A percentile compares a stretch with the other conserved stretches of the same genome.
These are phyloP conservation scores for Datura wrightii DNA, from an alignment of 257 asterid genomes.

Conservation along the genomic window DNA sequence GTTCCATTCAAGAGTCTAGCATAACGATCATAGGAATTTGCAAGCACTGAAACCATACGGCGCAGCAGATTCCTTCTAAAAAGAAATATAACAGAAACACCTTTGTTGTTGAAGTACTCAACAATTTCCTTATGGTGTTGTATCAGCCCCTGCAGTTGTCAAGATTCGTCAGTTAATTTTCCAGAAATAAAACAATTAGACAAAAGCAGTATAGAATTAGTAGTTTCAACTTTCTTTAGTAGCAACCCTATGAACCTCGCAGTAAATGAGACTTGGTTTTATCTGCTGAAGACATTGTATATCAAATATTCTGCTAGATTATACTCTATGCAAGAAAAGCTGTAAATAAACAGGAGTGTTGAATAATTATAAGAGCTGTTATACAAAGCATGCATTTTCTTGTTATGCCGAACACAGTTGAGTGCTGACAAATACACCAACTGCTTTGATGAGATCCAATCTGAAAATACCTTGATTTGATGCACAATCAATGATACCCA, in stretches of 20 bases:
- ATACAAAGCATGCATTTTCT: neutral
- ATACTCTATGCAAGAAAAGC: neutral
- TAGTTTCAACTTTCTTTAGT: neutral
- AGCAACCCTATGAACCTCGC: neutral
- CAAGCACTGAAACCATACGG: constrained; percentile 51
- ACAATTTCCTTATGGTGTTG: constrained; percentile 48
- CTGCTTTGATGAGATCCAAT: neutral
- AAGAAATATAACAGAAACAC: constrained; percentile 51
- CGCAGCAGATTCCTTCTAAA: constrained; percentile 51
- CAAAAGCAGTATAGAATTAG: neutral
- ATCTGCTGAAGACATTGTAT: neutral
- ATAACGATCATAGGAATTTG: constrained; percentile 48
- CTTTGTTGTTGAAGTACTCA: constrained; percentile 48
- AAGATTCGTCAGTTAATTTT: constrained; percentile 7
- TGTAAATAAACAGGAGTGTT: neutral
- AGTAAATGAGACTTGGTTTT: neutral
- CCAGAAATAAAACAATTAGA: neutral
- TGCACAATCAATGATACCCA: neutral
- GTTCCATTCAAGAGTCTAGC: constrained; percentile 54
- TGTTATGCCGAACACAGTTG: neutral
- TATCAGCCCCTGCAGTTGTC: constrained; percentile 44
- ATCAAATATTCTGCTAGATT: neutral
- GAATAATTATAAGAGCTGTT: neutral
- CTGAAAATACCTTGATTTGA: neutral
- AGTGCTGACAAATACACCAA: neutral